Evolutionary conservation across 2,329 filamentous ascomycete species (phyloP).

Genomic region (Setomelanomma holmii): DNA sequence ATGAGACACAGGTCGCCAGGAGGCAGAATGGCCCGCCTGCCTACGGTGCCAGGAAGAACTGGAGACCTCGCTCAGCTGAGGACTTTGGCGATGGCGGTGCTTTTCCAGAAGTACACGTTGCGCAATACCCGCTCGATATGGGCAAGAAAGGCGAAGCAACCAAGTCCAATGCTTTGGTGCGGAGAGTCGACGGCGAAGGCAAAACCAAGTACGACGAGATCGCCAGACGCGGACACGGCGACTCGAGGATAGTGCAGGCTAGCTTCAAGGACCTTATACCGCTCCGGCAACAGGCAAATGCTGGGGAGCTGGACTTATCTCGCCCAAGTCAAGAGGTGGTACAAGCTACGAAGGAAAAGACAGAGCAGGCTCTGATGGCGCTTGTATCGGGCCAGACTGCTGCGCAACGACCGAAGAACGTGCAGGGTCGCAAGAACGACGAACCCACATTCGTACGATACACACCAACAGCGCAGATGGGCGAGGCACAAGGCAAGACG

Average conservation of each 20-base stretch:
- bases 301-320: constrained; percentile 87
- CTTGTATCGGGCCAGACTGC: constrained; percentile 86
- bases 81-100: constrained; percentile 97
- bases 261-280: constrained; percentile 98
- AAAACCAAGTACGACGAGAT: constrained; percentile 98
- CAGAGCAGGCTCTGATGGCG: constrained; percentile 81
- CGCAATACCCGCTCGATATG: constrained; percentile 96
- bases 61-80: constrained; percentile 86
- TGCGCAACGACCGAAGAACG: constrained; percentile 94
- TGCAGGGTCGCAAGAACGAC: constrained; percentile 78
- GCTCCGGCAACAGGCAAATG: constrained; percentile 88
- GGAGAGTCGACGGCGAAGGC: constrained; percentile 89
- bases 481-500: constrained; percentile 82
- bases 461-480: constrained; percentile 97
- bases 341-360: constrained; percentile 82
- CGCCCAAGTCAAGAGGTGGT: constrained; percentile 87
- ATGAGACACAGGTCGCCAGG: constrained; percentile 79
- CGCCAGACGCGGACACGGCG: constrained; percentile 84
- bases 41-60: constrained; percentile 86
- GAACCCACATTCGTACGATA: constrained; percentile 96
- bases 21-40: constrained; percentile 82
- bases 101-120: constrained; percentile 91
- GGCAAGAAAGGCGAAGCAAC: constrained; percentile 70
- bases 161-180: constrained; percentile 84
- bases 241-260: constrained; percentile 85